These are phyloP conservation scores for Ophiocordyceps australis DNA, from an alignment of 2,329 filamentous ascomycete genomes.

Conservation along the genomic window DNA sequence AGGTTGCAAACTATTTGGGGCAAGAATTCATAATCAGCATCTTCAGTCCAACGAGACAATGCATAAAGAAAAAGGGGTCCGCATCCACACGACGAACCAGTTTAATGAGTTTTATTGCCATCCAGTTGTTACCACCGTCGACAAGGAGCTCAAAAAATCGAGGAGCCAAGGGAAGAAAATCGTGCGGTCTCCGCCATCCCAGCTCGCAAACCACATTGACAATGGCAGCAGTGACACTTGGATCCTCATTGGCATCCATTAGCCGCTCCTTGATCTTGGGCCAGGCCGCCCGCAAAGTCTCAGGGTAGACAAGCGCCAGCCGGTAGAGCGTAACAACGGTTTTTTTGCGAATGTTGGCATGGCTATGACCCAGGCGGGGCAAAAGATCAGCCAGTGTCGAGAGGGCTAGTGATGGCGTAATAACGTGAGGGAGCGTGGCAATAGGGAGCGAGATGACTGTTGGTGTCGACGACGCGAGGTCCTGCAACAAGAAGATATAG, in stretches of 20 bases:
- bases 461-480: constrained; percentile 54
- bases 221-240: constrained; percentile 86
- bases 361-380: constrained; percentile 71
- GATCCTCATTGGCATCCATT: constrained; percentile 77
- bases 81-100: constrained; percentile 32
- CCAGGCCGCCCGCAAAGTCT: constrained; percentile 83
- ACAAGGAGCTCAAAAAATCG: constrained; percentile 84
- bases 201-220: constrained; percentile 95
- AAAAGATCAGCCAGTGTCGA: constrained; percentile 76
- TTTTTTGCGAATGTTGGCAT: constrained; percentile 81
- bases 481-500: constrained; percentile 15
- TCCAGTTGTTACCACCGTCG: constrained; percentile 93
- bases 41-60: too few species aligned
- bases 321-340: constrained; percentile 88
- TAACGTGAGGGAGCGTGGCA: constrained; percentile 80
- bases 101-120: constrained; percentile 99
- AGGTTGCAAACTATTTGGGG: constrained; percentile 67
- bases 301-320: constrained; percentile 87
- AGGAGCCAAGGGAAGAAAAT: constrained; percentile 84
- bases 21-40: too few species aligned
- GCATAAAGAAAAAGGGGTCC: too few species aligned
- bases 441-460: constrained; percentile 75
- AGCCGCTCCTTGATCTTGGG: constrained; percentile 92
- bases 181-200: constrained; percentile 81
- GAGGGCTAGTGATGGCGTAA: constrained; percentile 80